Evolutionary conservation across 805 yeast genomes (phyloP).

Genomic region (Starmerella potacharoeniae): DNA sequence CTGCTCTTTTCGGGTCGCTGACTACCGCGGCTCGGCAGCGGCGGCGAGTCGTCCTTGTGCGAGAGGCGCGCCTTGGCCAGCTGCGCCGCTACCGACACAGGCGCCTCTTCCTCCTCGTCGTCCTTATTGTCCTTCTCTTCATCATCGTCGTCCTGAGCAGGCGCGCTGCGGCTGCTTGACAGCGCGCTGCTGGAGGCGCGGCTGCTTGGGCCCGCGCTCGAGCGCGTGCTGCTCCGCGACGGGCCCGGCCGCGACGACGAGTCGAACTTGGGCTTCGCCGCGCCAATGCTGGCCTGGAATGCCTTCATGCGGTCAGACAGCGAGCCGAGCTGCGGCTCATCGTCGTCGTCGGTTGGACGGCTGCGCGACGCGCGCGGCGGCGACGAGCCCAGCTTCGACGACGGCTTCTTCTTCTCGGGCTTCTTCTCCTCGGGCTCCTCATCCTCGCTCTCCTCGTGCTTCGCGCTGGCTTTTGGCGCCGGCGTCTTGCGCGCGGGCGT

Average conservation of each 20-base stretch:
- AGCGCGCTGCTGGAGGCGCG: not conserved
- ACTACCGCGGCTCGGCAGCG: not conserved
- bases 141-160: not conserved
- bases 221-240: not conserved
- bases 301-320: constrained; percentile 26
- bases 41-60: not conserved
- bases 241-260: constrained; percentile 2
- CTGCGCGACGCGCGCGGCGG: not conserved
- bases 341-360: constrained; percentile 13
- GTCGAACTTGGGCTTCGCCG: constrained; percentile 22
- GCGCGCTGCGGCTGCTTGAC: not conserved
- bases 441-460: not conserved
- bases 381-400: not conserved
- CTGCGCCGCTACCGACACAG: constrained; percentile 19
- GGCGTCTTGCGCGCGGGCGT: not conserved
- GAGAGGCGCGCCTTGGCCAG: constrained; percentile 15
- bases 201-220: not conserved
- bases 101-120: constrained; percentile 9
- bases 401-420: not conserved
- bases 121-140: not conserved
- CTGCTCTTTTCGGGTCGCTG: not conserved
- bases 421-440: not conserved
- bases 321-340: constrained; percentile 21
- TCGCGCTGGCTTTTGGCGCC: not conserved
- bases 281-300: constrained; percentile 20